phyloP scores from a whole-genome alignment of 1,139 yeast species.

The Diutina pseudorugosa region DNA sequence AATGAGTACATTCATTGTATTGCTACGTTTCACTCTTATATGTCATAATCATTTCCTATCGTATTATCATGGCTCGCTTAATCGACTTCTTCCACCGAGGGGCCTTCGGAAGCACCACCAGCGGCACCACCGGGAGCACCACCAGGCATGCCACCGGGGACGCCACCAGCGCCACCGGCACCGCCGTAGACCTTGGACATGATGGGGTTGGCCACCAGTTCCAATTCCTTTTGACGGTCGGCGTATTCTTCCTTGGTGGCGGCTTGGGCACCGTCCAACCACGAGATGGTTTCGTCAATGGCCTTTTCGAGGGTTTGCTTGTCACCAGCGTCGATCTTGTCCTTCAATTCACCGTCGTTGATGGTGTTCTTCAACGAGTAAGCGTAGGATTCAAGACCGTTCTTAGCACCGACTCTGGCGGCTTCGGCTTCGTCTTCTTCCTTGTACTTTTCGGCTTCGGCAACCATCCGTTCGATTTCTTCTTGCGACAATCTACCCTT shows the following conservation, averaged over 20 bases:
- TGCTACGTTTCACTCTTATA: not conserved
- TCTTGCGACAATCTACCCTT: slow-evolving; percentile 93
- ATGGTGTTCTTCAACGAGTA: slow-evolving; percentile 10
- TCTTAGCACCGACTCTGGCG: slow-evolving; percentile 1
- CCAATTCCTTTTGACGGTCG: slow-evolving; percentile 4
- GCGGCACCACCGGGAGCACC: slow-evolving; percentile 2
- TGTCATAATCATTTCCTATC: not conserved
- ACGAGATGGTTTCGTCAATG: not conserved
- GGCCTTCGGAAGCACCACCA: slow-evolving; percentile 4
- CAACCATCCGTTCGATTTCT: slow-evolving; percentile 88
- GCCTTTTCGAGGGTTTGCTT: slow-evolving; percentile 9
- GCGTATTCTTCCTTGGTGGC: slow-evolving; percentile 4
- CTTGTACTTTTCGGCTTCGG: slow-evolving; percentile 86
- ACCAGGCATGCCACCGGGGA: slow-evolving; percentile 7
- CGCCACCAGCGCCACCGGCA: slow-evolving; percentile 21
- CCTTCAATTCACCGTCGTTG: slow-evolving; percentile 28
- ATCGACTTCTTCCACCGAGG: slow-evolving; percentile 5
- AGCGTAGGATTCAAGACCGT: slow-evolving; percentile 3
- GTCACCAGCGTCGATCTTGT: slow-evolving; percentile 34
- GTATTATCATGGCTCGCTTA: not conserved
- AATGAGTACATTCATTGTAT: too few relatives aligned
- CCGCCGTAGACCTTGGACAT: slow-evolving; percentile 2
- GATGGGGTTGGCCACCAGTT: slow-evolving; percentile 4
- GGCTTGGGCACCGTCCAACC: slow-evolving; percentile 3
- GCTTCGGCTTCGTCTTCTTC: slow-evolving; percentile 44